Percentiles rank a stretch among this genome's conserved stretches.
Evolutionary conservation across 176 grass and related monocot species (phyloP).

Genomic region (Guadua angustifolia): DNA sequence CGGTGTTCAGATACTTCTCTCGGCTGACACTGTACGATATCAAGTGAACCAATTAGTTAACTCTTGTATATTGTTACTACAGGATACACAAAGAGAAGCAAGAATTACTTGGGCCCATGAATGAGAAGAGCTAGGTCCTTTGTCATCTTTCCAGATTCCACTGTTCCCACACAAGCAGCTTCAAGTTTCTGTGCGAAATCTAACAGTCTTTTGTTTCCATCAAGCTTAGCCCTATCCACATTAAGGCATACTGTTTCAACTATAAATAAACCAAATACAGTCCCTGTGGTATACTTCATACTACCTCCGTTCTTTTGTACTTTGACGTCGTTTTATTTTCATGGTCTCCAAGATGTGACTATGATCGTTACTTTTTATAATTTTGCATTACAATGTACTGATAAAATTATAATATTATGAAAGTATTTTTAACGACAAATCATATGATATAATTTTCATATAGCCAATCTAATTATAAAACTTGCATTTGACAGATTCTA

Average conservation of each 20-base stretch:
- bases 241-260: not conserved
- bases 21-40: slow-evolving; percentile 51
- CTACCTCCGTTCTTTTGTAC: no score
- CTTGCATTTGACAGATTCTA: no score
- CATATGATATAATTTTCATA: no score
- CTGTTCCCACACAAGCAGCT: slow-evolving; percentile 68
- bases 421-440: no score
- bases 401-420: no score
- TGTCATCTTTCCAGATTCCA: slow-evolving; percentile 88
- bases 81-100: not conserved
- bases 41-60: slow-evolving; percentile 2
- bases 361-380: no score
- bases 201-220: slow-evolving; percentile 53
- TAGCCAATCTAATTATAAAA: no score
- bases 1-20: slow-evolving; percentile 59
- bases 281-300: not conserved
- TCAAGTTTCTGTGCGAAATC: slow-evolving; percentile 66
- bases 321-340: no score
- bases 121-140: slow-evolving; percentile 78
- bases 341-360: no score
- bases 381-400: no score
- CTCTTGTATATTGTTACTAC: not conserved
- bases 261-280: slow-evolving; percentile 13
- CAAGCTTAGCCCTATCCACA: slow-evolving; percentile 63
- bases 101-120: slow-evolving; percentile 66